phyloP scores from a whole-genome alignment of 148 eudicot genomes.

The Vaccinium corymbosum region DNA sequence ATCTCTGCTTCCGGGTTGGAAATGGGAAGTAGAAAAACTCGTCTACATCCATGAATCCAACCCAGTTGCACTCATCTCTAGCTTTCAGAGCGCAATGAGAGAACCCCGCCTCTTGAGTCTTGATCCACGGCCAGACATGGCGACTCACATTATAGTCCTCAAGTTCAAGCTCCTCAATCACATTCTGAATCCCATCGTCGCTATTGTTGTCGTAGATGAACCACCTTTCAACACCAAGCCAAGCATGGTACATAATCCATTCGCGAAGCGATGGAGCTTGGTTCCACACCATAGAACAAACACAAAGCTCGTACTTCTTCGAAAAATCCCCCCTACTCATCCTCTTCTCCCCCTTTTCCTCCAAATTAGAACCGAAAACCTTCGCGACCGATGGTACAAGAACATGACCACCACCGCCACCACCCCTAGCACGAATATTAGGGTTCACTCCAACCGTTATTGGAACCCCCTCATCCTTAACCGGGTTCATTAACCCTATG shows the following conservation, averaged over 20 bases:
- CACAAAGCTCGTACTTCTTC: slow-evolving; percentile 78
- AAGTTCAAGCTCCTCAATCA: slow-evolving; percentile 46
- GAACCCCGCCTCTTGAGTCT: slow-evolving; percentile 95
- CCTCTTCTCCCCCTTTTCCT: slow-evolving; percentile 13
- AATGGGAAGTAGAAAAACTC: slow-evolving; percentile 77
- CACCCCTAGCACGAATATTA: slow-evolving; percentile 22
- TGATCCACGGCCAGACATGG: slow-evolving; percentile 96
- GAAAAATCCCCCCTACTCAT: not conserved
- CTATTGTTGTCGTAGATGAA: slow-evolving; percentile 91
- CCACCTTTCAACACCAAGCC: slow-evolving; percentile 91
- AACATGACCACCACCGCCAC: slow-evolving; percentile 20
- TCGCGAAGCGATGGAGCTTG: slow-evolving; percentile 78
- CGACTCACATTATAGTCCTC: slow-evolving; percentile 62
- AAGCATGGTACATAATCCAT: slow-evolving; percentile 80
- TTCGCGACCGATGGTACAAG: slow-evolving; percentile 77
- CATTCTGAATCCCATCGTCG: slow-evolving; percentile 56
- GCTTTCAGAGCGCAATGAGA: slow-evolving; percentile 87
- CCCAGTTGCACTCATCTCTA: slow-evolving; percentile 69
- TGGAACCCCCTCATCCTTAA: slow-evolving; percentile 34
- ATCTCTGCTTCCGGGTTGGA: slow-evolving; percentile 25
- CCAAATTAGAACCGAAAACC: slow-evolving; percentile 16
- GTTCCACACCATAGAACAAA: slow-evolving; percentile 95
- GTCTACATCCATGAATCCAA: slow-evolving; percentile 90
- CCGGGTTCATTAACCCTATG: slow-evolving; percentile 15
- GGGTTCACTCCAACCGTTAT: slow-evolving; percentile 43